Base-by-base conservation (phyloP, 2,329 filamentous ascomycete species). In the Nemania diffusa region DNA sequence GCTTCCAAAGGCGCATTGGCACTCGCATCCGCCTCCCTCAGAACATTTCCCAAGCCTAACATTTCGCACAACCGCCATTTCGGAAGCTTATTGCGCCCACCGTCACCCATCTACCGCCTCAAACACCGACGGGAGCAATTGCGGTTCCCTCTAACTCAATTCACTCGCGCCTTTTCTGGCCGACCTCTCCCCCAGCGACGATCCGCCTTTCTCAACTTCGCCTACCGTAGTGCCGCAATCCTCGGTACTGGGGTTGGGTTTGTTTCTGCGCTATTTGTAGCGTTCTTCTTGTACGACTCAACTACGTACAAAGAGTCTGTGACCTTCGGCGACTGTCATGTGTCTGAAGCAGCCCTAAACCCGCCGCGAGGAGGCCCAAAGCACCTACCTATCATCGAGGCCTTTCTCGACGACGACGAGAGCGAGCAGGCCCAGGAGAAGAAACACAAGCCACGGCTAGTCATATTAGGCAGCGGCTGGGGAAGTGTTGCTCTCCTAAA, bases 391-490 rank as follows among this genome's bases (percentile, higher is more conserved):
- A 96, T 99, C 66, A 90, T 92, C 22, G 93, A 97, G 71, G 88
- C 92, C 26, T 88, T 94, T 68, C 90, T 99, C 46, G 94, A 97
- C 76, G 96, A 98, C 76, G 90, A 97, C 73, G 95, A 97, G 71
- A 88, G 83, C 59, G 87, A 90, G 15, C 86, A 87, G 64, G 94
- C 90, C 80, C 85, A 84, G 69, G 84, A 82, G 57, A 88, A 90
- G 78, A 96, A 93, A 81, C 87, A 94, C 76, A 99, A 99, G 83
- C 96, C 96, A 4, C 92, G 92, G 76, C 83, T 99, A 74, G 96
- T 99, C 46, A 92, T 99, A 65, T 81, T 99, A 37, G 96, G 96
- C 22, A 94, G 94, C 17, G 96, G 96, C 51, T 99, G 96, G 96
- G 96, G 94, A 61, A 93, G 93, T 74, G 92, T 99, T 68, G 93